phyloP scores from a whole-genome alignment of 1,284 basidiomycete genomes.

The Taiwanofungus camphoratus region DNA sequence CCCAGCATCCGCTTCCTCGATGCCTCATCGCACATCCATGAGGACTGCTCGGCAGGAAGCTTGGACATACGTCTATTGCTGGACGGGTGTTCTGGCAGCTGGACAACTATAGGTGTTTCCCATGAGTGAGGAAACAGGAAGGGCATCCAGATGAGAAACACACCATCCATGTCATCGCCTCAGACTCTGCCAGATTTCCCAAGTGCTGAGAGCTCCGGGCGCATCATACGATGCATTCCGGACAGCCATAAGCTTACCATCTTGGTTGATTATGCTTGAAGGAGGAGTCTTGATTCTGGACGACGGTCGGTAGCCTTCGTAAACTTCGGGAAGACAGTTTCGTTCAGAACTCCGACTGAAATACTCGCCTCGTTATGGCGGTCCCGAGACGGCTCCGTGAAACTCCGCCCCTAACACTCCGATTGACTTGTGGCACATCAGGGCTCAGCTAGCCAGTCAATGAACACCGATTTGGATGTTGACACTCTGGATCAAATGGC shows the following conservation, averaged over 20 bases:
- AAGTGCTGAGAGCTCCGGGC: conserved; percentile 29
- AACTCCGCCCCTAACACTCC: too few relatives aligned
- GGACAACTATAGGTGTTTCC: background rate
- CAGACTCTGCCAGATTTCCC: conserved; percentile 20
- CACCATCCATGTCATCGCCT: conserved; percentile 48
- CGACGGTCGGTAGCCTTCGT: too few relatives aligned
- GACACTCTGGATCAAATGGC: too few relatives aligned
- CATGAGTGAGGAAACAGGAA: conserved; percentile 17
- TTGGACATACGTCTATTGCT: conserved; percentile 16
- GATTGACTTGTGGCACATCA: too few relatives aligned
- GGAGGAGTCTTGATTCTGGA: too few relatives aligned
- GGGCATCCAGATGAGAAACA: conserved; percentile 40
- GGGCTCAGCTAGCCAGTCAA: too few relatives aligned
- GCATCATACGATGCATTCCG: conserved; percentile 14
- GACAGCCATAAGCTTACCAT: conserved; percentile 36
- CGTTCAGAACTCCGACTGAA: too few relatives aligned
- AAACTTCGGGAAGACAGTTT: too few relatives aligned
- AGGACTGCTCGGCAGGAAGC: conserved; percentile 25
- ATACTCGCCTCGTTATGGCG: too few relatives aligned
- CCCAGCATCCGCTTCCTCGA: conserved; percentile 41
- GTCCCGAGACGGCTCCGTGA: too few relatives aligned
- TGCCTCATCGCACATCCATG: conserved; percentile 23
- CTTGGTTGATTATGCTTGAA: conserved; percentile 25
- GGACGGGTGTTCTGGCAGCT: conserved; percentile 20
- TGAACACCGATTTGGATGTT: too few relatives aligned